Evolutionary conservation across 176 grass and related monocot species (phyloP).

Genomic region (Zea mays): Zm-B73-REFERENCE-NAM-5.0 NC_050096.1:3476501-3477000

Average conservation of each 20-base stretch:
- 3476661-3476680: constrained; percentile 1
- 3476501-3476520: not conserved
- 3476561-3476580: not conserved
- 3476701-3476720: constrained; percentile 68
- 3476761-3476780: constrained; percentile 53
- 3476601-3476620: constrained; percentile 9
- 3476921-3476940: constrained; percentile 76
- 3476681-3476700: constrained; percentile 74
- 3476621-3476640: constrained; percentile 18
- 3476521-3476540: constrained; percentile 19
- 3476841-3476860: constrained; percentile 31
- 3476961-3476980: constrained; percentile 79
- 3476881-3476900: constrained; percentile 77
- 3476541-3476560: not conserved
- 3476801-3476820: constrained; percentile 7
- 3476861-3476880: constrained; percentile 50
- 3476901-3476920: constrained; percentile 88
- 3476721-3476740: constrained; percentile 82
- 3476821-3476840: constrained; percentile 5
- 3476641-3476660: constrained; percentile 19
- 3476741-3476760: constrained; percentile 87
- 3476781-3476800: not conserved
- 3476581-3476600: constrained; percentile 16
- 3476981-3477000: constrained; percentile 6
- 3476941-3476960: constrained; percentile 68